A percentile compares a stretch with the other conserved stretches of the same genome.
These are phyloP conservation scores for Brassica juncea DNA, from an alignment of 345 rosid species.

Conservation along the genomic window DNA sequence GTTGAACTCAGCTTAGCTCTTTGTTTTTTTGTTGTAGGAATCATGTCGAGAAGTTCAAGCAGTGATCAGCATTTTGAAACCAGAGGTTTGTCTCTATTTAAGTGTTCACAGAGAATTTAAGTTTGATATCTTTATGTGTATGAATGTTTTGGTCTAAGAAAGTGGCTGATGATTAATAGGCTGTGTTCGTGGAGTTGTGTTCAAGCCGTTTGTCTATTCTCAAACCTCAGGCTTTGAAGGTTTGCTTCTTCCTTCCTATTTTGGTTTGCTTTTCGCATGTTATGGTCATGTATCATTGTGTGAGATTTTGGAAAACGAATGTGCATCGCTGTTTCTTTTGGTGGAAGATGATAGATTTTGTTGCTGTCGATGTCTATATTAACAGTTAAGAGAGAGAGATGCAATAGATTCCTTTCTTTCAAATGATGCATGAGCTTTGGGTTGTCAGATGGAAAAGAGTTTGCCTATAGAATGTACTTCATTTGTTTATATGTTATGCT, in stretches of 20 bases:
- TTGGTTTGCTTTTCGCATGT: conserved; percentile 5
- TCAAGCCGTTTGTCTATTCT: conserved; percentile 79
- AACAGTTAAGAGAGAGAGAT: not conserved
- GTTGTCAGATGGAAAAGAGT: not conserved
- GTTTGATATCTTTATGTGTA: conserved; percentile 7
- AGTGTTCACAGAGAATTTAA: conserved; percentile 15
- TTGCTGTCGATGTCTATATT: not conserved
- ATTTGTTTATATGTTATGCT: conserved; percentile 15
- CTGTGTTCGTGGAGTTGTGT: conserved; percentile 91
- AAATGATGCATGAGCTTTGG: conserved; percentile 8
- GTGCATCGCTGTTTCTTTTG: not conserved
- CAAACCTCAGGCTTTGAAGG: conserved; percentile 81
- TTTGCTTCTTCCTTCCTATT: conserved; percentile 29
- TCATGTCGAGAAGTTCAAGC: conserved; percentile 66
- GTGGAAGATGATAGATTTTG: not conserved
- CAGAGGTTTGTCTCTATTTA: conserved; percentile 63
- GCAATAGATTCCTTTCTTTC: not conserved
- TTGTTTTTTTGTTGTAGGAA: conserved; percentile 27
- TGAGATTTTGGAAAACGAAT: conserved; percentile 4
- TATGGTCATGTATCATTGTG: not conserved
- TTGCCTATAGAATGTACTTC: not conserved
- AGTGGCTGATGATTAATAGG: conserved; percentile 48
- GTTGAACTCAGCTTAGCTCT: not conserved
- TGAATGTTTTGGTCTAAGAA: conserved; percentile 2
- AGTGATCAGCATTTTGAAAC: conserved; percentile 72